phyloP scores from a whole-genome alignment of 495 filamentous ascomycete species.

The Aspergillus sclerotiicarbonarius region DNA sequence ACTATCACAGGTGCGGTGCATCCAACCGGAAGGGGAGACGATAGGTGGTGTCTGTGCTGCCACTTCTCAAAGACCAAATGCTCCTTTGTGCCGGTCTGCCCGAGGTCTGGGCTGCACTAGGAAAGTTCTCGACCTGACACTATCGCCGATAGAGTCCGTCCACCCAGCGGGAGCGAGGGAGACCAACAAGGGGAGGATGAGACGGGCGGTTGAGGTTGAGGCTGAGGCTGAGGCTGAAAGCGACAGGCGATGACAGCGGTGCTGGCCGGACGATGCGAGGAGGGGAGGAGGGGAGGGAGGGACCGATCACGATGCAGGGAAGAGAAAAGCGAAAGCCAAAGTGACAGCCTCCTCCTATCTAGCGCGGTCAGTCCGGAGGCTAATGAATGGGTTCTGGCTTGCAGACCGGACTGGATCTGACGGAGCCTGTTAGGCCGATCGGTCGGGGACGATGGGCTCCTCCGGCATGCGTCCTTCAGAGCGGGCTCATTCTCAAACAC shows the following conservation, averaged over 20 bases:
- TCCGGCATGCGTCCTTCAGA: slow-evolving; percentile 6
- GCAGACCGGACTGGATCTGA: slow-evolving; percentile 3
- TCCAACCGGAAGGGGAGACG: background rate
- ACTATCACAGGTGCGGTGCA: background rate
- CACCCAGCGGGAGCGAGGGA: background rate
- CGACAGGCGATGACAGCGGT: background rate
- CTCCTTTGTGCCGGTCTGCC: background rate
- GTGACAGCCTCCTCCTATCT: background rate
- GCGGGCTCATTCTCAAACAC: slow-evolving; percentile 15
- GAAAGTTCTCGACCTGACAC: background rate
- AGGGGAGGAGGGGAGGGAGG: background rate
- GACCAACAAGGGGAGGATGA: background rate
- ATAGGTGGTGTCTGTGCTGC: background rate
- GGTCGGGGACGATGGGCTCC: slow-evolving; percentile 10
- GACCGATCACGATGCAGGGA: background rate
- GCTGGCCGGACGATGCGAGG: background rate
- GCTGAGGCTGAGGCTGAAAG: background rate
- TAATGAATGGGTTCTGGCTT: background rate
- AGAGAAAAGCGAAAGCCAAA: background rate
- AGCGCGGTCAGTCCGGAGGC: background rate
- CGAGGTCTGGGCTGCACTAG: background rate
- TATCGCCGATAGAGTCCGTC: background rate
- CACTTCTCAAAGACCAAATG: background rate
- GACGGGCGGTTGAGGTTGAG: background rate
- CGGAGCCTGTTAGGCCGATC: slow-evolving; percentile 10